phyloP scores from a whole-genome alignment of 1,284 basidiomycete species.

The Phenoliferia sp. region DNA sequence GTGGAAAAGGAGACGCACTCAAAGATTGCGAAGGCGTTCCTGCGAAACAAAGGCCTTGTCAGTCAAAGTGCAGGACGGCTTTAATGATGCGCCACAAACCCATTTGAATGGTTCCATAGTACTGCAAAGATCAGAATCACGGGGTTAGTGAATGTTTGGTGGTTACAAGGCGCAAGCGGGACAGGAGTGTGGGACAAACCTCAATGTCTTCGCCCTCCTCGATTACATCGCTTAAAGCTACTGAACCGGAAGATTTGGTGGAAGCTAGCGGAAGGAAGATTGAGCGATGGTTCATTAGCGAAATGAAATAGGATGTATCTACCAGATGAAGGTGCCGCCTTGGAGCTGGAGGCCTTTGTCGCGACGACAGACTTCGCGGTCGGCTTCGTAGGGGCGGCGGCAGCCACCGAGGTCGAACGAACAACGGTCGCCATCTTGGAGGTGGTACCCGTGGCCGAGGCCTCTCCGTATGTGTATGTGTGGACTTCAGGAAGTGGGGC shows the following conservation, averaged over 20 bases:
- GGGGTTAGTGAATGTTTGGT: background rate
- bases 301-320: background rate
- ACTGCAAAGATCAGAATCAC: background rate
- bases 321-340: background rate
- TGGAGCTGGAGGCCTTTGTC: background rate
- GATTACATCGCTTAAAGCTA: background rate
- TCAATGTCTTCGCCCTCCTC: background rate
- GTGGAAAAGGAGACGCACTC: background rate
- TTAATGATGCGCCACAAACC: background rate
- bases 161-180: no score
- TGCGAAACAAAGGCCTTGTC: background rate
- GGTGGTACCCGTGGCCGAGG: no score
- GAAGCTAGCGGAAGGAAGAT: no score
- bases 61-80: background rate
- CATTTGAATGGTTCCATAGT: background rate
- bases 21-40: background rate
- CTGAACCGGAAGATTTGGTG: background rate
- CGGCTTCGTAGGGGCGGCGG: no score
- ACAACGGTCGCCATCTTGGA: no score
- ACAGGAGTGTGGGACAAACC: no score
- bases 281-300: no score
- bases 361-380: no score
- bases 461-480: no score
- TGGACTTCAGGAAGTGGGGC: no score
- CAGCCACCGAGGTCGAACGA: no score